Evolutionary conservation across 352 stramenopile species (phyloP).

Genomic region (Phytopythium vexans): DNA sequence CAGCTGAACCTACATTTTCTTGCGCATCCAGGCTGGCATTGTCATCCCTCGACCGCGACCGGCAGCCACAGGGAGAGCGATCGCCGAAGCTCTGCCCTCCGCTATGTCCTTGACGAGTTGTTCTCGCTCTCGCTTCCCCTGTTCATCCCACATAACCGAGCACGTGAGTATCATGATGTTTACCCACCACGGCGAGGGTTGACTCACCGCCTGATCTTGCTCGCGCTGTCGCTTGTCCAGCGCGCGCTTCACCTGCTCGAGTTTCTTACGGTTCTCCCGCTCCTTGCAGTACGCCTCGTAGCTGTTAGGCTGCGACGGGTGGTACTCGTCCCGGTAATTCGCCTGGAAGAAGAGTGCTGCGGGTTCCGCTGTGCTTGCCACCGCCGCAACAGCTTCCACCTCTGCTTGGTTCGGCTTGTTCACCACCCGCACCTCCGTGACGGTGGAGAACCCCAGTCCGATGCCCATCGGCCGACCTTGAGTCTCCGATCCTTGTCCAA

Average conservation of each 20-base stretch:
- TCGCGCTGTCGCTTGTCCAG: constrained; percentile 73
- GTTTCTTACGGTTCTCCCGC: constrained; percentile 62
- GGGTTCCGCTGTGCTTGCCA: not conserved
- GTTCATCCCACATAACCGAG: constrained; percentile 1
- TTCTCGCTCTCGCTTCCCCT: constrained; percentile 69
- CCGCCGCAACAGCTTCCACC: constrained; percentile 4
- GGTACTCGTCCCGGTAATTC: constrained; percentile 83
- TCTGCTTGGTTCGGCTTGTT: constrained; percentile 14
- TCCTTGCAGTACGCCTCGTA: constrained; percentile 88
- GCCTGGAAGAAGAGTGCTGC: constrained; percentile 62
- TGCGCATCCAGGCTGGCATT: constrained; percentile 91
- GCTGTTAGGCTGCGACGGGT: constrained; percentile 84
- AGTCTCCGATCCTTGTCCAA: constrained; percentile 2
- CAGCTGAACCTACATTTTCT: constrained; percentile 71
- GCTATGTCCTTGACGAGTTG: constrained; percentile 68
- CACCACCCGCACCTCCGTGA: constrained; percentile 40
- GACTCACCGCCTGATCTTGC: constrained; percentile 61
- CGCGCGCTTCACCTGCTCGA: constrained; percentile 80
- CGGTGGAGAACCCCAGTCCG: constrained; percentile 36
- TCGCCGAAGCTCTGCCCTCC: constrained; percentile 53
- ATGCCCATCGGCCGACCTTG: constrained; percentile 3
- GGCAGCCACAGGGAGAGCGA: constrained; percentile 43
- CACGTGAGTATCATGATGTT: too few species aligned
- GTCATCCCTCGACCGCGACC: constrained; percentile 88
- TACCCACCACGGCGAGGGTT: not conserved